Evolutionary conservation across 2,329 filamentous ascomycete species (phyloP).

Genomic region (Fusarium sambucinum): DNA sequence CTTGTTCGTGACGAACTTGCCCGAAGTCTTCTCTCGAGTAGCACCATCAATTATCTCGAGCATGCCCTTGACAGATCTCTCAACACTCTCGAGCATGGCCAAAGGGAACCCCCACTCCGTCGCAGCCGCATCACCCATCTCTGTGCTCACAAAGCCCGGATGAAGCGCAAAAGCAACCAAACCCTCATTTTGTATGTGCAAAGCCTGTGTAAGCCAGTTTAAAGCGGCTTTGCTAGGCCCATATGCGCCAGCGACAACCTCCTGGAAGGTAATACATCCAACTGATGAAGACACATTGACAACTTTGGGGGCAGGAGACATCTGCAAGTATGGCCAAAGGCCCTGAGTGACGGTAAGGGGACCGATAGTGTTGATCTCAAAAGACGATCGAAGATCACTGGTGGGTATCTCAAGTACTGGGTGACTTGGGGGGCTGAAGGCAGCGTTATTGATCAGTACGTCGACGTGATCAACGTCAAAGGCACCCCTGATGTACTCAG

Average conservation of each 20-base stretch:
- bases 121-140: slow-evolving; percentile 50
- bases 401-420: slow-evolving; percentile 46
- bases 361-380: slow-evolving; percentile 60
- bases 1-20: slow-evolving; percentile 52
- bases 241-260: slow-evolving; percentile 49
- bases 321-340: slow-evolving; percentile 53
- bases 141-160: slow-evolving; percentile 55
- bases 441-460: slow-evolving; percentile 65
- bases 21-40: slow-evolving; percentile 49
- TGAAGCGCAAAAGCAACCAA: slow-evolving; percentile 52
- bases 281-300: slow-evolving; percentile 54
- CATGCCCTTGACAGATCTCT: slow-evolving; percentile 51
- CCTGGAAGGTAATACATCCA: slow-evolving; percentile 53
- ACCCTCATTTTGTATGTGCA: slow-evolving; percentile 47
- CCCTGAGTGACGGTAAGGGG: slow-evolving; percentile 51
- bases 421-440: slow-evolving; percentile 50
- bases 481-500: slow-evolving; percentile 36
- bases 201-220: slow-evolving; percentile 51
- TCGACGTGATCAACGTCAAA: slow-evolving; percentile 58
- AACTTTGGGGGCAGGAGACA: slow-evolving; percentile 48
- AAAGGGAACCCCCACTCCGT: slow-evolving; percentile 49
- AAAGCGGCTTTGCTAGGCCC: slow-evolving; percentile 53
- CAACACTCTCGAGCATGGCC: slow-evolving; percentile 47
- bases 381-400: slow-evolving; percentile 54
- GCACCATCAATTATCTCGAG: slow-evolving; percentile 54